These are phyloP conservation scores for Conticribra weissflogii DNA, from an alignment of 108 stramenopile species.

Conservation along the genomic window DNA sequence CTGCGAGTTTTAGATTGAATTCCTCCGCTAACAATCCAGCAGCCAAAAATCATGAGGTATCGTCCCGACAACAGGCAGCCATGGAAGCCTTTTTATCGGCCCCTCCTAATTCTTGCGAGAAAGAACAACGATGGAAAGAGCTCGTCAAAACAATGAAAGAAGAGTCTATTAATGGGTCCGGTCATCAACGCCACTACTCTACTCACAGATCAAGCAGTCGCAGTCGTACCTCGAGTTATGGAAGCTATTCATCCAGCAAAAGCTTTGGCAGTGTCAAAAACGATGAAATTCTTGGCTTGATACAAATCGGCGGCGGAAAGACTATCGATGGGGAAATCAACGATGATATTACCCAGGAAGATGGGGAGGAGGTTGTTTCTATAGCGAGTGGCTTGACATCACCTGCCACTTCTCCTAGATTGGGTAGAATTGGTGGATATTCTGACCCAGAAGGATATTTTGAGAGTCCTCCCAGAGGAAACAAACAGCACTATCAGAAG, in stretches of 20 bases:
- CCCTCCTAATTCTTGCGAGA: neutral
- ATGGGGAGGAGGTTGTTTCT: constrained; percentile 1
- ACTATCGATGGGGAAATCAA: neutral
- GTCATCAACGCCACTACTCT: neutral
- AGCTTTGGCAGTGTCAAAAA: neutral
- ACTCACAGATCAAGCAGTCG: neutral
- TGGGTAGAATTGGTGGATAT: neutral
- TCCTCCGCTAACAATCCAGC: neutral
- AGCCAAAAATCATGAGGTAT: neutral
- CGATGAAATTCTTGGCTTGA: constrained; percentile 21
- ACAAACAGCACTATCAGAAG: neutral
- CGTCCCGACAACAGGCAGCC: neutral
- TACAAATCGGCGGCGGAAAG: constrained; percentile 11
- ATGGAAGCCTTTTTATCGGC: neutral
- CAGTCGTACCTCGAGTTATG: neutral
- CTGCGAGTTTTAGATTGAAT: too few species aligned
- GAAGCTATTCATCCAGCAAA: neutral
- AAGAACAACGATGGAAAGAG: constrained; percentile 22
- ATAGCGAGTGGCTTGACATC: constrained; percentile 14
- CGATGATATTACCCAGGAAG: neutral
- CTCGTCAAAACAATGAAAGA: constrained; percentile 15
- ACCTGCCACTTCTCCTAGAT: constrained; percentile 12
- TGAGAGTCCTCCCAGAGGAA: neutral
- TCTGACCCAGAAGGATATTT: neutral
- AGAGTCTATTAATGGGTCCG: neutral